Conservation (phyloP, 1,284 basidiomycete genomes). For the Moniliophthora roreri region DNA sequence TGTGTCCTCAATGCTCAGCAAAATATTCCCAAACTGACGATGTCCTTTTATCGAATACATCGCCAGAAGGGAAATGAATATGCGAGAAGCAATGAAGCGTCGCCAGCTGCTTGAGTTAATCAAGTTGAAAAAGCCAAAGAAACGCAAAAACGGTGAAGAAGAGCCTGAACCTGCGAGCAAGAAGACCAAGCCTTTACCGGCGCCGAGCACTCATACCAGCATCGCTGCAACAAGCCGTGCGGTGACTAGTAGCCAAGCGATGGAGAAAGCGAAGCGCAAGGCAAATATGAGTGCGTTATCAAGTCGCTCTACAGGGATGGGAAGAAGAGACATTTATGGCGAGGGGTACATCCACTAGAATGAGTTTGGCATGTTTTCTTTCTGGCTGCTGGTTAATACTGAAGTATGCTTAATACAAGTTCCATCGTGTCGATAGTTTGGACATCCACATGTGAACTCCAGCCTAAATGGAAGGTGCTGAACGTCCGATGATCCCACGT, state of each 20-base stretch:
- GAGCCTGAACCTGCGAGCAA: slow-evolving; percentile 38
- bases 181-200: slow-evolving; percentile 33
- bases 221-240: slow-evolving; percentile 60
- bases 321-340: slow-evolving; percentile 79
- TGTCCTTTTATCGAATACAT: slow-evolving; percentile 57
- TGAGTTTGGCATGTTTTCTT: slow-evolving; percentile 35
- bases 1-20: slow-evolving; percentile 74
- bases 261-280: slow-evolving; percentile 75
- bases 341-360: slow-evolving; percentile 79
- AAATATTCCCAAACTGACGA: slow-evolving; percentile 66
- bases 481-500: neutral
- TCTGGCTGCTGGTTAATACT: neutral
- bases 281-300: slow-evolving; percentile 74
- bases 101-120: slow-evolving; percentile 52
- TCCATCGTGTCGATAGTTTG: neutral
- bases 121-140: slow-evolving; percentile 68
- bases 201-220: slow-evolving; percentile 44
- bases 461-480: neutral
- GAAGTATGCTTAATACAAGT: slow-evolving; percentile 27
- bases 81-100: slow-evolving; percentile 54
- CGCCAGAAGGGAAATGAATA: slow-evolving; percentile 55
- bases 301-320: slow-evolving; percentile 65
- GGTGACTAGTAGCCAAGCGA: slow-evolving; percentile 61
- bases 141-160: slow-evolving; percentile 52
- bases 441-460: neutral